Evolutionary conservation across 2,329 filamentous ascomycete species (phyloP).

Genomic region (Phoma herbarum): DNA sequence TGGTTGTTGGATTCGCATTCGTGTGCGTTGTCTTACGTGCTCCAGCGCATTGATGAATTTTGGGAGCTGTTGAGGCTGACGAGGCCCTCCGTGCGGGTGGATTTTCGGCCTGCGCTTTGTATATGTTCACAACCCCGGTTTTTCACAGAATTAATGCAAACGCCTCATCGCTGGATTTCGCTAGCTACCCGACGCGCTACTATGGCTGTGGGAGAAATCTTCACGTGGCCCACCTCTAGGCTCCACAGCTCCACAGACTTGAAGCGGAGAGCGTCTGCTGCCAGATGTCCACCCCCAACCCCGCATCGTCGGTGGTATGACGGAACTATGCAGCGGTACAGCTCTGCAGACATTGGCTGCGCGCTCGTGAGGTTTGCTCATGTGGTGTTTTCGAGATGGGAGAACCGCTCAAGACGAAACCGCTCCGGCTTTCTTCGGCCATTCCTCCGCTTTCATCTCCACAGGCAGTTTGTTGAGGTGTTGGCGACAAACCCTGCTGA

Average conservation of each 20-base stretch:
- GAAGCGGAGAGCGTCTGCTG: conserved; percentile 15
- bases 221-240: conserved; percentile 20
- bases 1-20: conserved; percentile 20
- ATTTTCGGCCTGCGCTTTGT: conserved; percentile 19
- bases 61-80: conserved; percentile 19
- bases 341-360: conserved; percentile 14
- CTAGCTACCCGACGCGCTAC: conserved; percentile 21
- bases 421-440: conserved; percentile 22
- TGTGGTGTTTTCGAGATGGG: conserved; percentile 10
- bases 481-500: conserved; percentile 33
- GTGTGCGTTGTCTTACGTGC: conserved; percentile 4
- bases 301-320: conserved; percentile 30
- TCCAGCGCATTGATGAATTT: conserved; percentile 13
- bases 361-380: conserved; percentile 7
- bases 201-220: conserved; percentile 14
- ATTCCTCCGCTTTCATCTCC: conserved; percentile 36
- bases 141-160: conserved; percentile 20
- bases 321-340: conserved; percentile 20
- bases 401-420: conserved; percentile 14
- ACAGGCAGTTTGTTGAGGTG: conserved; percentile 38
- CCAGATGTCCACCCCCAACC: conserved; percentile 24
- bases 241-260: conserved; percentile 18
- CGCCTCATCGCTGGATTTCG: conserved; percentile 8
- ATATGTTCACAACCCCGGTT: conserved; percentile 5
- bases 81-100: conserved; percentile 9